A percentile compares a stretch with the other conserved stretches of the same genome.
Evolutionary conservation across 805 yeast species (phyloP).

Genomic region (Wickerhamomyces silvicola): DNA sequence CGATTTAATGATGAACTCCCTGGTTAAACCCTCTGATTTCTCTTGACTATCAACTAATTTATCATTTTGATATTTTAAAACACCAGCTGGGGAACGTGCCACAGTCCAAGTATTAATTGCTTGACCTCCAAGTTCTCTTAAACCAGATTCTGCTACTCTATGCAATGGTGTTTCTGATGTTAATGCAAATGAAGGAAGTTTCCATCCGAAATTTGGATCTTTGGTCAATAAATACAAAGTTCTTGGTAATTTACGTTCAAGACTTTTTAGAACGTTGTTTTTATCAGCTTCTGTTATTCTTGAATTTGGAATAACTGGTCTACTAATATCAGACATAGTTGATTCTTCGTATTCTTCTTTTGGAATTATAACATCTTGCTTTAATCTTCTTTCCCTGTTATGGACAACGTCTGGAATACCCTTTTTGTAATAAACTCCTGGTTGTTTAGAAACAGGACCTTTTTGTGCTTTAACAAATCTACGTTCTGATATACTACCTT

Average conservation of each 20-base stretch:
- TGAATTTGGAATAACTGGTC: constrained; percentile 64
- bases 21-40: constrained; percentile 19
- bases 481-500: constrained; percentile 85
- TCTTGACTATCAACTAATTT: constrained; percentile 16
- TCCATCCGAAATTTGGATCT: constrained; percentile 47
- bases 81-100: constrained; percentile 82
- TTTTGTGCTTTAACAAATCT: constrained; percentile 68
- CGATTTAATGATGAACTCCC: constrained; percentile 76
- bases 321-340: constrained; percentile 50
- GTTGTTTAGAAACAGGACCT: constrained; percentile 66
- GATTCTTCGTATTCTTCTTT: constrained; percentile 34
- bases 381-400: constrained; percentile 80
- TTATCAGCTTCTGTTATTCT: constrained; percentile 76
- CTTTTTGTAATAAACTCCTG: constrained; percentile 70
- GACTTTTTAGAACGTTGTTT: constrained; percentile 50
- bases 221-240: constrained; percentile 74
- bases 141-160: constrained; percentile 66
- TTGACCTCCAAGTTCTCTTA: constrained; percentile 66
- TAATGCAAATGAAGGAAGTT: constrained; percentile 65
- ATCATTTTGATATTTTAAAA: constrained; percentile 35
- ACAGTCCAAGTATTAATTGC: constrained; percentile 82
- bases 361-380: constrained; percentile 76
- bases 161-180: constrained; percentile 46
- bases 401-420: constrained; percentile 85
- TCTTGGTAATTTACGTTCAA: constrained; percentile 74